These are phyloP conservation scores for Rhodomyrtus psidioides DNA, from an alignment of 441 rosid species.

Conservation along the genomic window DNA sequence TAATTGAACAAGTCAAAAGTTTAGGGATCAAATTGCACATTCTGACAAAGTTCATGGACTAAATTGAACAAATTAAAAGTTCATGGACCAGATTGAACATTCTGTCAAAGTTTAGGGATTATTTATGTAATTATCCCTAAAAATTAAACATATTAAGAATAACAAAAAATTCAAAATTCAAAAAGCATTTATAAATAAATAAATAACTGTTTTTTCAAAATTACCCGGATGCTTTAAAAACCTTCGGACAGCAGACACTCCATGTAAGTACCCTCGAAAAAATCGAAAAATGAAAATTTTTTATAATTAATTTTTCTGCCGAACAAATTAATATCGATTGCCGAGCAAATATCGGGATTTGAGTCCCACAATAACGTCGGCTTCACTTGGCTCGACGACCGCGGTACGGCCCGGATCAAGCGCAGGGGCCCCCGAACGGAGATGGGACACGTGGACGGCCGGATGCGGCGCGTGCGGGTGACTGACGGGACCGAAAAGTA, in stretches of 20 bases:
- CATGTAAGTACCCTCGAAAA: too few species aligned
- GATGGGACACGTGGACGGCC: slow-evolving; percentile 1
- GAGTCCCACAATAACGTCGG: not conserved
- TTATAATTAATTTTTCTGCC: not conserved
- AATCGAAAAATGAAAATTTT: too few species aligned
- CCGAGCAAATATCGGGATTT: not conserved
- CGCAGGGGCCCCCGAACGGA: too few species aligned
- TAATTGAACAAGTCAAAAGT: too few species aligned
- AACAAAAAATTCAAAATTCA: not conserved
- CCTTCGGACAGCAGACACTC: too few species aligned
- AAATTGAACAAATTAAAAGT: too few species aligned
- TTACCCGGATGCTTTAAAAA: not conserved
- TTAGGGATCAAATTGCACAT: too few species aligned
- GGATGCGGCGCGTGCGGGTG: too few species aligned
- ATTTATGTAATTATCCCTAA: too few species aligned
- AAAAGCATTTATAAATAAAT: not conserved
- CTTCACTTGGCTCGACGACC: not conserved
- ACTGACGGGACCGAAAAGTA: not conserved
- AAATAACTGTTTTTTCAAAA: not conserved
- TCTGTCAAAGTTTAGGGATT: too few species aligned
- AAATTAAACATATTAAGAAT: not conserved
- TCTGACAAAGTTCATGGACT: too few species aligned
- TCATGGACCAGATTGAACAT: too few species aligned
- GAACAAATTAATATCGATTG: not conserved
- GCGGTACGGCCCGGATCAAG: not conserved